Evolutionary conservation across 1,139 yeast genomes (phyloP), one percentile per base, ranked within the genome.

Genomic region (Blastobotrys proliferans): DNA sequence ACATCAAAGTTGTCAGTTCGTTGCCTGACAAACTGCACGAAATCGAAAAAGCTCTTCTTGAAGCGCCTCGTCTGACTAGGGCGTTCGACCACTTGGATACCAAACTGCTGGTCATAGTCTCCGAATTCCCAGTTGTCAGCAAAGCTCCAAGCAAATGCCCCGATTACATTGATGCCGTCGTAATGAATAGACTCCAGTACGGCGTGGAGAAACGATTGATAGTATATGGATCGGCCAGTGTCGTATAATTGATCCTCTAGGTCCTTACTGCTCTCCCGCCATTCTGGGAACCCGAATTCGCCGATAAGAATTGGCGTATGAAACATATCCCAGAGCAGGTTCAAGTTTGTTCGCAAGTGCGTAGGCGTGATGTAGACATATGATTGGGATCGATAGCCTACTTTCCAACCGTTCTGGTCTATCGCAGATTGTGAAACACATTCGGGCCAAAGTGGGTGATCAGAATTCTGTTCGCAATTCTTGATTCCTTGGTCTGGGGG

Each of bases 111-210:
- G 1, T 38, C 46, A 25, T 43, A 43, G 32, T 55, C 58, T 25
- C 62, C 60, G 53, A 64, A 64, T 47, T 64, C 67, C 58, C 62
- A 62, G 47, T 64, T 62, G 49, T 66, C 69, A 13, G 58, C 54
- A 42, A 59, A 56, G 3, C 63, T 53, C 69, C 69, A 66, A 3
- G 64, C 64, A 35, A 61, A 51, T 4, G 64, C 60, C 2, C 67
- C 67, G 16, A 55, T 45, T 17, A 65, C 53, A 5, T 60, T 44
- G 19, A 64, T 61, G 6, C 51, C 48, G 43, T 64, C 69, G 20
- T 50, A 41, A 28, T 44, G 34, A 16, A 49, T 45, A 33, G 57
- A 44, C 32, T 62, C 51, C 37, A 66, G 52, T n/a, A 61, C 55
- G 6, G 61, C 56, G 28, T 61, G 54, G 51, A 64, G 38, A 46